Percentiles rank a stretch among this genome's conserved stretches.
These are phyloP conservation scores for Bathelium albidoporum DNA, from an alignment of 495 filamentous ascomycete species.

Conservation along the genomic window DNA sequence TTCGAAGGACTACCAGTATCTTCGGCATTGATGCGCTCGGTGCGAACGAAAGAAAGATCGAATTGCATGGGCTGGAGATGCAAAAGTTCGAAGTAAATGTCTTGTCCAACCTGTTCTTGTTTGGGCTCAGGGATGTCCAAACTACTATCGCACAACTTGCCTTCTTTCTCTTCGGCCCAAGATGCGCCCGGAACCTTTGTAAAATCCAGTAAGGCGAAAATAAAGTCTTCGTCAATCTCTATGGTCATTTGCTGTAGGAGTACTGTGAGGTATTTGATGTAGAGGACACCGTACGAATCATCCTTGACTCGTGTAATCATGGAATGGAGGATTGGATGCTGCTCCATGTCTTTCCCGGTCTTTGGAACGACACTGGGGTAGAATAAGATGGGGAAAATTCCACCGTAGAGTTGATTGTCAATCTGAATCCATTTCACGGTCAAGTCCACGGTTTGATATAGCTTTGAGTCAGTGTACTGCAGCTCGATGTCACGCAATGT, in stretches of 20 bases:
- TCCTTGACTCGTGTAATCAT: constrained; percentile 93
- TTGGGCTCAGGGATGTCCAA: constrained; percentile 89
- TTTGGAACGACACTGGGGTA: constrained; percentile 99
- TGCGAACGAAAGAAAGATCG: constrained; percentile 92
- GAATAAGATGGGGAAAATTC: constrained; percentile 92
- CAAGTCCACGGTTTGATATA: constrained; percentile 82
- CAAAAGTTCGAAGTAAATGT: constrained; percentile 94
- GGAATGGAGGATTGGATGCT: constrained; percentile 85
- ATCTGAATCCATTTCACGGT: constrained; percentile 98
- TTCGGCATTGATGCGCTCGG: constrained; percentile 91
- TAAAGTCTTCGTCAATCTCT: constrained; percentile 95
- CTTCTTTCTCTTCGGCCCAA: constrained; percentile 74
- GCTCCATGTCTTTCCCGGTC: constrained; percentile 91
- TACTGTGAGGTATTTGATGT: constrained; percentile 95
- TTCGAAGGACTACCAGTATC: constrained; percentile 82
- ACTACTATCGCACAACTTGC: constrained; percentile 76
- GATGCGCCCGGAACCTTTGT: constrained; percentile 89
- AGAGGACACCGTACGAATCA: constrained; percentile 93
- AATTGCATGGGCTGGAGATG: constrained; percentile 97
- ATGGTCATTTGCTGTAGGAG: constrained; percentile 96
- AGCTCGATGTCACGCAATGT: constrained; percentile 89
- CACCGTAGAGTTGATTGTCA: constrained; percentile 96
- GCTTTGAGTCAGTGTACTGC: constrained; percentile 78
- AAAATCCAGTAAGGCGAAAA: constrained; percentile 91
- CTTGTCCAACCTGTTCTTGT: constrained; percentile 68